Evolutionary conservation across 352 stramenopile species (phyloP), one percentile per base, ranked within the genome.

Genomic region (Elongisporangium anandrum): DNA sequence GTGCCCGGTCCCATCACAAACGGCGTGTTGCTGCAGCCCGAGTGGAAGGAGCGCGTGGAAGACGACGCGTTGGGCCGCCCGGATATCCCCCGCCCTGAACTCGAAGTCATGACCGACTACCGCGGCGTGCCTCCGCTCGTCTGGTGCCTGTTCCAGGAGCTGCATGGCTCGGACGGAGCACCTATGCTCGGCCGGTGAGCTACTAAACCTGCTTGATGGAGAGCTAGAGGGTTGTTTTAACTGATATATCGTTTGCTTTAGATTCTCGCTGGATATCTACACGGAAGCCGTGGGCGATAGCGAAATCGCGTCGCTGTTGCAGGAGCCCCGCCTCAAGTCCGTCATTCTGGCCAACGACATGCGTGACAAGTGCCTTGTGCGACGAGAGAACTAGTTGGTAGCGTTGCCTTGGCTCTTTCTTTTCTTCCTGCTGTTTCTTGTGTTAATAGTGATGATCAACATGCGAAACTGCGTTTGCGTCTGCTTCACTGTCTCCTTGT

Each of bases 41-140:
- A 70, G n/a, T 88, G 79, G 79, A 61, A 79, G 21, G 65, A 56
- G 17, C 73, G 72, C 10, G 24, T 77, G 19, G 58, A 67, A 1
- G 60, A 59, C 1, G 22, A 58, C 2, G 50, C 60, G n/a, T 52
- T 60, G 3, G 80, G 79, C 1, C 68, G 77, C 0, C 56, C 70
- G 13, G 78, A 84, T n/a, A 66, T 67, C 22, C 65, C 79, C 7
- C 77, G 73, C 13, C 24, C 68, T 13, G 73, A 60, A 0, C 70
- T 92, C 0, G 59, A 71, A 59, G 54, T 85, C 47, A 68, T 61
- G 15, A 83, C 75, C 52, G 67, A 92, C 66, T 92, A 83, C 45
- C 80, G 80, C 8, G 79, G 79, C 53, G 81, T 92, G n/a, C 70
- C 81, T 2, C 80, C 83, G n/a, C 85, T 91, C 69, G 73, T 92